Conservation (phyloP, 768 basidiomycete species). For the Tephrocybe sp. region DNA sequence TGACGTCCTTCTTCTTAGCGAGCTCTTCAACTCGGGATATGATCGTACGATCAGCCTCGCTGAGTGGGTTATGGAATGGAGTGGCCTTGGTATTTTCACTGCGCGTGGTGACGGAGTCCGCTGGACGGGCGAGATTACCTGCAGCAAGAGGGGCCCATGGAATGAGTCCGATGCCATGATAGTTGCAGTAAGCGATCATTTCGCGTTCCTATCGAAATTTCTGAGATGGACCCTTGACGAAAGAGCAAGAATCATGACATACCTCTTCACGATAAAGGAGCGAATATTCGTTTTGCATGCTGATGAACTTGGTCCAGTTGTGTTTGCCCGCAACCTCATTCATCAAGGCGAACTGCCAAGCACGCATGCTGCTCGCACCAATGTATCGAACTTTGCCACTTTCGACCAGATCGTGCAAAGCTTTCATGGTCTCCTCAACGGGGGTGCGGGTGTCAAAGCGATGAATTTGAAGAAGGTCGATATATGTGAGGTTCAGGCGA, state of each 20-base stretch:
- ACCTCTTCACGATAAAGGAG: constrained; percentile 54
- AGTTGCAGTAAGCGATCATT: constrained; percentile 43
- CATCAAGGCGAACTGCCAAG: constrained; percentile 44
- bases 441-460: constrained; percentile 34
- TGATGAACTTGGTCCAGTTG: constrained; percentile 52
- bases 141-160: constrained; percentile 45
- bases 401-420: constrained; percentile 42
- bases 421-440: constrained; percentile 42
- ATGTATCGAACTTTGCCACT: constrained; percentile 40
- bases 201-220: constrained; percentile 37
- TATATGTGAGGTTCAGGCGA: constrained; percentile 26
- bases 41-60: constrained; percentile 29
- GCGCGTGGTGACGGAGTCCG: constrained; percentile 23
- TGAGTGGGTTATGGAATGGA: constrained; percentile 15
- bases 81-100: constrained; percentile 16
- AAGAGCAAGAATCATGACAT: neutral
- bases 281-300: constrained; percentile 55
- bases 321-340: constrained; percentile 42
- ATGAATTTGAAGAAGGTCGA: constrained; percentile 42
- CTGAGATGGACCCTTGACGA: neutral
- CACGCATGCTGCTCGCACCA: constrained; percentile 44
- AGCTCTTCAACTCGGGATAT: constrained; percentile 38
- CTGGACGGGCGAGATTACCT: constrained; percentile 38
- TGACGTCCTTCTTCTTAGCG: constrained; percentile 36
- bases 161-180: constrained; percentile 51